phyloP scores from a whole-genome alignment of 805 yeast genomes.

The Metschnikowia continentalis region DNA sequence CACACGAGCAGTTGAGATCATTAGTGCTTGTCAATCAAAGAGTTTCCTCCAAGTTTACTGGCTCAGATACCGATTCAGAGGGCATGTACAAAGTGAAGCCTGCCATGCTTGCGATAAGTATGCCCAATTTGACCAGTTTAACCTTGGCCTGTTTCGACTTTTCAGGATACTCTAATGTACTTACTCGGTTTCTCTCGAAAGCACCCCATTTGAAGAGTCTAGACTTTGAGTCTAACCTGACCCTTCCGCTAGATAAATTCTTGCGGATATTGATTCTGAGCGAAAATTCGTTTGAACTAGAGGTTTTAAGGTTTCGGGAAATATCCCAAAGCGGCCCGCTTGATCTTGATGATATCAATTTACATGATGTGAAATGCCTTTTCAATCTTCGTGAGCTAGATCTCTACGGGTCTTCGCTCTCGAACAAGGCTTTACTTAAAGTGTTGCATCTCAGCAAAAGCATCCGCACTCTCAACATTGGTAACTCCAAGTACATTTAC shows the following conservation, averaged over 20 bases:
- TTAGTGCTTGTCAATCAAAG: conserved; percentile 1
- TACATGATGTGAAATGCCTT: conserved; percentile 23
- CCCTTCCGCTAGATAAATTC: conserved; percentile 25
- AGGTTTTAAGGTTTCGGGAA: conserved; percentile 31
- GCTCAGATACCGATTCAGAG: neutral
- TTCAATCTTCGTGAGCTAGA: conserved; percentile 26
- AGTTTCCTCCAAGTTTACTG: neutral
- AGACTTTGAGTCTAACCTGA: conserved; percentile 32
- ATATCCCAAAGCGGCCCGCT: conserved; percentile 17
- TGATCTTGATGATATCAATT: conserved; percentile 25
- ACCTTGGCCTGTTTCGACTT: conserved; percentile 31
- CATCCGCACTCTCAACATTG: conserved; percentile 12
- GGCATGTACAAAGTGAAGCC: conserved; percentile 2
- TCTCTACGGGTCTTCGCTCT: conserved; percentile 17
- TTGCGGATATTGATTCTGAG: conserved; percentile 27
- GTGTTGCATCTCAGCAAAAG: conserved; percentile 9
- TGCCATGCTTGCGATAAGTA: neutral
- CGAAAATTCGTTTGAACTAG: conserved; percentile 24
- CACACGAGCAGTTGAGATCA: neutral
- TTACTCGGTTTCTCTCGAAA: conserved; percentile 26
- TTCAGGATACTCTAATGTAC: conserved; percentile 11
- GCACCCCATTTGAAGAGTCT: conserved; percentile 19
- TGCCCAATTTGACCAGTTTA: neutral
- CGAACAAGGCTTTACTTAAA: conserved; percentile 13
- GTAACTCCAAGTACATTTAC: conserved; percentile 10